These are phyloP conservation scores for Calonectria pauciramosa DNA, from an alignment of 2,329 filamentous ascomycete species.

Conservation along the genomic window DNA sequence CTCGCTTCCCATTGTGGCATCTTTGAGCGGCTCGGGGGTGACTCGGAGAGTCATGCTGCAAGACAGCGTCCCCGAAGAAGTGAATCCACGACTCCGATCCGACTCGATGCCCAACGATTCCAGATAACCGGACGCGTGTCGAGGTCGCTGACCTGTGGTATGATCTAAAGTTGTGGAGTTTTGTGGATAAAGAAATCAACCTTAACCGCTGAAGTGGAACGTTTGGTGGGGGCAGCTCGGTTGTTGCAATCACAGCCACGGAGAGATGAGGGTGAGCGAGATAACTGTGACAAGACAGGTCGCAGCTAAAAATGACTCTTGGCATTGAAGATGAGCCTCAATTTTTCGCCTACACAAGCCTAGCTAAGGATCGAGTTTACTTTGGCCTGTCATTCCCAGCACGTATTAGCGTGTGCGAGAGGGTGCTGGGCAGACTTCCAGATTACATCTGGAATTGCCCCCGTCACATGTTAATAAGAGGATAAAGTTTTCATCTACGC, in stretches of 20 bases:
- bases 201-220: not conserved
- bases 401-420: not conserved
- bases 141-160: not conserved
- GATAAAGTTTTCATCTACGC: not conserved
- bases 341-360: not conserved
- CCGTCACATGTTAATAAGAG: not conserved
- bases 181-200: slow-evolving; percentile 14
- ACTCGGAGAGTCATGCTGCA: not conserved
- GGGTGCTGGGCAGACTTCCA: not conserved
- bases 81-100: not conserved
- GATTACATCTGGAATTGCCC: not conserved
- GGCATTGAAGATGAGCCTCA: not conserved
- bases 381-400: not conserved
- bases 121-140: not conserved
- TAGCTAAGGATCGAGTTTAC: not conserved
- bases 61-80: not conserved
- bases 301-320: not conserved
- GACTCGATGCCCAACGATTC: not conserved
- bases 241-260: not conserved
- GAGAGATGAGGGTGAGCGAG: not conserved
- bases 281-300: not conserved
- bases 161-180: slow-evolving; percentile 14
- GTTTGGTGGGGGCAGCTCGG: not conserved
- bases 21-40: not conserved
- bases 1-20: not conserved